phyloP scores from a whole-genome alignment of 2,329 filamentous ascomycete genomes.

The Exophiala oligosperma region DNA sequence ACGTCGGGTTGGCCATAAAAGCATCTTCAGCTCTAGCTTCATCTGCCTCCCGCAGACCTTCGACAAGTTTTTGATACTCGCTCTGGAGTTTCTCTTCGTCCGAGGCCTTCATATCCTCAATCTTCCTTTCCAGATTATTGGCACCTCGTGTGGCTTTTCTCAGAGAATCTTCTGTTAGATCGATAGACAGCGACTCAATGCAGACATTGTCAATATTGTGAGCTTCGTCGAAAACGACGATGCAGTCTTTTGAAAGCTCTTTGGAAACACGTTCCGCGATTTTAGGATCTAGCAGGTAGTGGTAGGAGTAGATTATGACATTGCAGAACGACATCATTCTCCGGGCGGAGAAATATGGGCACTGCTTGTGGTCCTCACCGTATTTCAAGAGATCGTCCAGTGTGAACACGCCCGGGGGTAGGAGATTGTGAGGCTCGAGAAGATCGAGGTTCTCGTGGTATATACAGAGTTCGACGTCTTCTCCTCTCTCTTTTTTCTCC shows the following conservation, averaged over 20 bases:
- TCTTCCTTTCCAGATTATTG: slow-evolving; percentile 85
- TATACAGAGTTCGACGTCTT: slow-evolving; percentile 89
- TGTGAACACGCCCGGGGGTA: slow-evolving; percentile 94
- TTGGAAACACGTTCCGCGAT: slow-evolving; percentile 94
- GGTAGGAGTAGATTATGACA: slow-evolving; percentile 99
- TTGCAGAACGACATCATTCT: slow-evolving; percentile 99
- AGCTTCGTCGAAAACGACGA: slow-evolving; percentile 97
- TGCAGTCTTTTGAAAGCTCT: slow-evolving; percentile 96
- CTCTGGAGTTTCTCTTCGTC: slow-evolving; percentile 92
- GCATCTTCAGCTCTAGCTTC: slow-evolving; percentile 89
- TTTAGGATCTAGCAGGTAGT: slow-evolving; percentile 96
- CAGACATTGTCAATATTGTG: slow-evolving; percentile 99
- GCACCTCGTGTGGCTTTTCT: slow-evolving; percentile 88
- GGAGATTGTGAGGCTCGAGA: slow-evolving; percentile 89
- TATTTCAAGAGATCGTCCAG: slow-evolving; percentile 86
- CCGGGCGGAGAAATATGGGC: slow-evolving; percentile 92
- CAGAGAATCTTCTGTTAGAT: slow-evolving; percentile 92
- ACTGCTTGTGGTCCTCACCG: slow-evolving; percentile 94
- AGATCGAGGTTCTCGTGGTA: slow-evolving; percentile 98
- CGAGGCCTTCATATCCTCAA: slow-evolving; percentile 91
- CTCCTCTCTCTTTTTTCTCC: slow-evolving; percentile 93
- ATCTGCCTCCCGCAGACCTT: slow-evolving; percentile 83
- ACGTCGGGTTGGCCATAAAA: slow-evolving; percentile 93
- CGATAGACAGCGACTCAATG: slow-evolving; percentile 95
- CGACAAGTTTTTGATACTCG: slow-evolving; percentile 93